A percentile compares a stretch with the other conserved stretches of the same genome.
phyloP scores from a whole-genome alignment of 2,329 filamentous ascomycete species.

The Calonectria multiphialidica region DNA sequence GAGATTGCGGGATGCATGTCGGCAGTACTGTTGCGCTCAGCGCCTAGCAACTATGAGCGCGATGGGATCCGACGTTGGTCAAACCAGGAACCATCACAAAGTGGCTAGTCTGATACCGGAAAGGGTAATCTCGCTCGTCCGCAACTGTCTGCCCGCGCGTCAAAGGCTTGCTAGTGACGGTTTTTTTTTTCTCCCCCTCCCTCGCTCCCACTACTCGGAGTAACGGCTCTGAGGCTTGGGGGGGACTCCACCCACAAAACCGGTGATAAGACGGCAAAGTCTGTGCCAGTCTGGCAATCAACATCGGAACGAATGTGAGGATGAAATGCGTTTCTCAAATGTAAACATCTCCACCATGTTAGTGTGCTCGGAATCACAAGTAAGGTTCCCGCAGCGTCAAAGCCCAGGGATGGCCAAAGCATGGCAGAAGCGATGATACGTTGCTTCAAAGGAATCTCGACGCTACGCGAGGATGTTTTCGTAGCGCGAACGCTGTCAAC shows the following conservation, averaged over 20 bases:
- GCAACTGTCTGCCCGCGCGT: slow-evolving; percentile 13
- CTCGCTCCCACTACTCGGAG: background rate
- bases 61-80: slow-evolving; percentile 11
- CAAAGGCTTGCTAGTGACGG: background rate
- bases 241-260: background rate
- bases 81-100: slow-evolving; percentile 9
- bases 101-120: background rate
- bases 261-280: slow-evolving; percentile 6
- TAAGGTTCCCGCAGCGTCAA: slow-evolving; percentile 14
- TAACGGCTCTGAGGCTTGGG: slow-evolving; percentile 16
- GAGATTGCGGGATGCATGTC: slow-evolving; percentile 17
- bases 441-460: background rate
- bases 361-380: background rate
- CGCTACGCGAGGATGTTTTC: background rate
- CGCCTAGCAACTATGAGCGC: background rate
- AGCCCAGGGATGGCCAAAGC: slow-evolving; percentile 2
- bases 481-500: slow-evolving; percentile 8
- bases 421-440: slow-evolving; percentile 3
- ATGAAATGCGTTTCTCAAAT: background rate
- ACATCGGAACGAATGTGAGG: background rate
- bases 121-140: slow-evolving; percentile 7
- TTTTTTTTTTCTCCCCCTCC: background rate
- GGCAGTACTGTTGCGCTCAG: background rate
- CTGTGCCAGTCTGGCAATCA: slow-evolving; percentile 3
- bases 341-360: slow-evolving; percentile 5